These are phyloP conservation scores for Stygiomarasmius scandens DNA, from an alignment of 1,284 basidiomycete genomes.

Conservation along the genomic window DNA sequence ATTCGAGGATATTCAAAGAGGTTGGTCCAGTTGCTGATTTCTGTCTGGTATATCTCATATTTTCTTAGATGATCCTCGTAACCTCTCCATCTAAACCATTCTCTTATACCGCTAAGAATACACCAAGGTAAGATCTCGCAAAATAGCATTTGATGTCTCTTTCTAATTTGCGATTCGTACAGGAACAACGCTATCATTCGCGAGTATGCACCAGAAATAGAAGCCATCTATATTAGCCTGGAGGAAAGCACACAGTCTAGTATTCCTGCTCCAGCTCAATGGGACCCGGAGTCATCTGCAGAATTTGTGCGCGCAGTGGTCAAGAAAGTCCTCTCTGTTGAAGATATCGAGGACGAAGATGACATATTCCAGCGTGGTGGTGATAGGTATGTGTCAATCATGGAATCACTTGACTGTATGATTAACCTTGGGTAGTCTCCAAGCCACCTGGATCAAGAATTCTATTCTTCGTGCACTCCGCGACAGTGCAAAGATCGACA, in stretches of 20 bases:
- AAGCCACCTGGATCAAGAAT: slow-evolving; percentile 43
- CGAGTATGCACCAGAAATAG: slow-evolving; percentile 38
- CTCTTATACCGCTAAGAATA: slow-evolving; percentile 32
- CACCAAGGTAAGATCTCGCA: slow-evolving; percentile 1
- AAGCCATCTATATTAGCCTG: slow-evolving; percentile 32
- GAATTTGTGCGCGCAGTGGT: slow-evolving; percentile 32
- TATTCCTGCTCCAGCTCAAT: slow-evolving; percentile 27
- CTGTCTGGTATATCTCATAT: neutral
- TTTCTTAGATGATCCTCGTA: slow-evolving; percentile 37
- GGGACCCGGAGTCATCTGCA: slow-evolving; percentile 25
- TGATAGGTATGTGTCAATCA: slow-evolving; percentile 31
- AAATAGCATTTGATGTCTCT: neutral
- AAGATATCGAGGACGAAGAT: slow-evolving; percentile 29
- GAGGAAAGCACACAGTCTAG: slow-evolving; percentile 24
- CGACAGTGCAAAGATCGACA: slow-evolving; percentile 18
- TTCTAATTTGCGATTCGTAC: slow-evolving; percentile 1
- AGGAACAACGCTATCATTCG: slow-evolving; percentile 34
- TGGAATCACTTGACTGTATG: neutral
- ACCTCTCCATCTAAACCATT: slow-evolving; percentile 31
- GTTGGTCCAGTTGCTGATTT: neutral
- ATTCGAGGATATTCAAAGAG: slow-evolving; percentile 42
- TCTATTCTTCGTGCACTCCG: slow-evolving; percentile 36
- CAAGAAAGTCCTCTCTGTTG: slow-evolving; percentile 23
- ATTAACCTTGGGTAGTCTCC: slow-evolving; percentile 20
- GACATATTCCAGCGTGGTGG: slow-evolving; percentile 46